A percentile compares a stretch with the other conserved stretches of the same genome.
Evolutionary conservation across 1,284 basidiomycete species (phyloP).

Genomic region (Naganishia cerealis): DNA sequence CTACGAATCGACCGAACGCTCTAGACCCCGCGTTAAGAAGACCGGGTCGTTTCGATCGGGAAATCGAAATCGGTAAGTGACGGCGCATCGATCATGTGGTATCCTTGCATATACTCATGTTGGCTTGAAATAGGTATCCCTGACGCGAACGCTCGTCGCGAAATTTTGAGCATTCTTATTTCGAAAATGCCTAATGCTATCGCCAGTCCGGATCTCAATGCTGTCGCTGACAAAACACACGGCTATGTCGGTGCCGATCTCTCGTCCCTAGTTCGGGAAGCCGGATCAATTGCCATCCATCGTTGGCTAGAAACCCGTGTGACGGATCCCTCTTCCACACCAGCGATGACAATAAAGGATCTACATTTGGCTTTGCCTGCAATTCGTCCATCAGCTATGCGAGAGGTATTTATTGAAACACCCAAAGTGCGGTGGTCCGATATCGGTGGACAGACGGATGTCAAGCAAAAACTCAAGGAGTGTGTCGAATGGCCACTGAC

Average conservation of each 20-base stretch:
- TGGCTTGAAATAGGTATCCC: conserved; percentile 70
- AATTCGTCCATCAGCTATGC: conserved; percentile 89
- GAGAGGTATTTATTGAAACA: conserved; percentile 84
- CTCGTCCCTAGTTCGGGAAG: conserved; percentile 85
- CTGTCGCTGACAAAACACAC: conserved; percentile 77
- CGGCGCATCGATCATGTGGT: not conserved
- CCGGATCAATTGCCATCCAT: conserved; percentile 86
- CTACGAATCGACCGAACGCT: conserved; percentile 94
- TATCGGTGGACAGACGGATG: conserved; percentile 78
- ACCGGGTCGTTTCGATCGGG: conserved; percentile 92
- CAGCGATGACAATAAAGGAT: conserved; percentile 65
- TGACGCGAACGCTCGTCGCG: conserved; percentile 73
- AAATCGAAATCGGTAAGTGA: conserved; percentile 88
- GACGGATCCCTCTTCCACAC: conserved; percentile 39
- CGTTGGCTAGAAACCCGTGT: conserved; percentile 60
- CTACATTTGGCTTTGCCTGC: conserved; percentile 69
- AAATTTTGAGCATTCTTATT: conserved; percentile 81
- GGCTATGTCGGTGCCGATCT: conserved; percentile 98
- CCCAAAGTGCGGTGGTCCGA: conserved; percentile 81
- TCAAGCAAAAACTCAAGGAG: conserved; percentile 80
- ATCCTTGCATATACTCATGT: not conserved
- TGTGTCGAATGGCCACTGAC: conserved; percentile 92
- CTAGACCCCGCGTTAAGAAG: conserved; percentile 92
- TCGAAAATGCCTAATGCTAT: conserved; percentile 76
- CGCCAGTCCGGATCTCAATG: conserved; percentile 62